Percentiles rank a stretch among this genome's conserved stretches.
Conservation (phyloP, 352 stramenopile genomes). For the Aphanomyces stellatus region DNA sequence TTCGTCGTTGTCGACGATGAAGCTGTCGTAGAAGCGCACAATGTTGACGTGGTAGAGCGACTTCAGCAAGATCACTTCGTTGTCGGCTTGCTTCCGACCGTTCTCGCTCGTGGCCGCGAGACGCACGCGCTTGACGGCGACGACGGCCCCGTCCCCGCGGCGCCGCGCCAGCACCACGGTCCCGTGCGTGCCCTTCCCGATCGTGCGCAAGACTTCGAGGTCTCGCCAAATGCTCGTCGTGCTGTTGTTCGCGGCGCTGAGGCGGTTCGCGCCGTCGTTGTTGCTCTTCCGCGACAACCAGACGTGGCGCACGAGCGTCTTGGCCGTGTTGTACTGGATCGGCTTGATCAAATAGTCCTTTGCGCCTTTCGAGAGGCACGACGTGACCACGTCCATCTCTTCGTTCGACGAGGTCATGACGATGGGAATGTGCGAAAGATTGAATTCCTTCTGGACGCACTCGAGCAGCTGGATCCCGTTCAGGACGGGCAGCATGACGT, state of each 20-base stretch:
- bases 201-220: slow-evolving; percentile 77
- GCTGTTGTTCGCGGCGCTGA: slow-evolving; percentile 3
- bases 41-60: slow-evolving; percentile 87
- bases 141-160: slow-evolving; percentile 66
- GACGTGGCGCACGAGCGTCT: slow-evolving; percentile 83
- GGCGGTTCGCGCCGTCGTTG: not conserved
- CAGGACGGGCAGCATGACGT: slow-evolving; percentile 86
- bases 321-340: slow-evolving; percentile 84
- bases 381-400: slow-evolving; percentile 86
- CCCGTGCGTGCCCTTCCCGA: slow-evolving; percentile 79
- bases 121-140: slow-evolving; percentile 77
- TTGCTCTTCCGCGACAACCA: slow-evolving; percentile 39
- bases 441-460: slow-evolving; percentile 57
- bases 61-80: slow-evolving; percentile 84
- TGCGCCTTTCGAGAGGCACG: slow-evolving; percentile 77
- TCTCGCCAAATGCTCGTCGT: slow-evolving; percentile 71
- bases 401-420: slow-evolving; percentile 88
- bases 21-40: slow-evolving; percentile 85
- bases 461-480: slow-evolving; percentile 83
- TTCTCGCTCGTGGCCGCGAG: slow-evolving; percentile 75
- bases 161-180: slow-evolving; percentile 72
- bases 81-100: slow-evolving; percentile 78
- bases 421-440: slow-evolving; percentile 75
- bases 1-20: slow-evolving; percentile 67
- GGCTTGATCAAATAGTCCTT: slow-evolving; percentile 89